These are phyloP conservation scores for Lindgomyces ingoldianus DNA, from an alignment of 495 filamentous ascomycete genomes.

Conservation along the genomic window DNA sequence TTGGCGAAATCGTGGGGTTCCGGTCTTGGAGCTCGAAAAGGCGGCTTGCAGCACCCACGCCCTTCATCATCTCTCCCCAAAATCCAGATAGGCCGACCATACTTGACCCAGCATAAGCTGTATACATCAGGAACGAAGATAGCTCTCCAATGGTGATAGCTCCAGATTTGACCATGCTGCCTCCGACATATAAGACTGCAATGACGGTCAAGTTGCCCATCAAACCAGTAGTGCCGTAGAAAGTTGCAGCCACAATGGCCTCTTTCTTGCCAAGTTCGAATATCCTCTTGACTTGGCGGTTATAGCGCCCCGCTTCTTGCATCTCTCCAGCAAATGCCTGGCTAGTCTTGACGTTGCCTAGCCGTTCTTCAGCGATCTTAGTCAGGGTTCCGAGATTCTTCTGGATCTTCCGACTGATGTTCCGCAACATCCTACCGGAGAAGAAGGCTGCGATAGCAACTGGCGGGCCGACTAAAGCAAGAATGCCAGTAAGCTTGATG, in stretches of 20 bases:
- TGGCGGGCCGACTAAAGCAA: slow-evolving; percentile 84
- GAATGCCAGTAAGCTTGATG: slow-evolving; percentile 82
- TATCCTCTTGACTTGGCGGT: slow-evolving; percentile 85
- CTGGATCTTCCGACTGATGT: slow-evolving; percentile 86
- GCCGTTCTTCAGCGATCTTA: slow-evolving; percentile 93
- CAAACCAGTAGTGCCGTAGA: slow-evolving; percentile 84
- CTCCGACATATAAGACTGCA: slow-evolving; percentile 86
- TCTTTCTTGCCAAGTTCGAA: slow-evolving; percentile 84
- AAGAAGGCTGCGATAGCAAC: slow-evolving; percentile 89
- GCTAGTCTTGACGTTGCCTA: slow-evolving; percentile 93
- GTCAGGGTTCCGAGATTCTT: slow-evolving; percentile 86
- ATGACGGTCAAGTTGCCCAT: slow-evolving; percentile 95
- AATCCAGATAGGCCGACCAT: slow-evolving; percentile 93
- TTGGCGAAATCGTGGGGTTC: slow-evolving; percentile 80
- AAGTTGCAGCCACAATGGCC: slow-evolving; percentile 83
- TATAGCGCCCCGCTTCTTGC: slow-evolving; percentile 86
- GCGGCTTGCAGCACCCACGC: slow-evolving; percentile 90
- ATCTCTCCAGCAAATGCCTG: slow-evolving; percentile 94
- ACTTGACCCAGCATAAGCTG: slow-evolving; percentile 85
- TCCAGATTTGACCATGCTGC: slow-evolving; percentile 82
- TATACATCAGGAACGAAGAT: slow-evolving; percentile 98
- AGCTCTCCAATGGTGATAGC: slow-evolving; percentile 87
- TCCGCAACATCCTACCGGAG: slow-evolving; percentile 83
- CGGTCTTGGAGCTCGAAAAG: slow-evolving; percentile 96
- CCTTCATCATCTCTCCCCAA: slow-evolving; percentile 98